phyloP scores from a whole-genome alignment of 164 flowering plant species.

The Warburgia ugandensis region DNA sequence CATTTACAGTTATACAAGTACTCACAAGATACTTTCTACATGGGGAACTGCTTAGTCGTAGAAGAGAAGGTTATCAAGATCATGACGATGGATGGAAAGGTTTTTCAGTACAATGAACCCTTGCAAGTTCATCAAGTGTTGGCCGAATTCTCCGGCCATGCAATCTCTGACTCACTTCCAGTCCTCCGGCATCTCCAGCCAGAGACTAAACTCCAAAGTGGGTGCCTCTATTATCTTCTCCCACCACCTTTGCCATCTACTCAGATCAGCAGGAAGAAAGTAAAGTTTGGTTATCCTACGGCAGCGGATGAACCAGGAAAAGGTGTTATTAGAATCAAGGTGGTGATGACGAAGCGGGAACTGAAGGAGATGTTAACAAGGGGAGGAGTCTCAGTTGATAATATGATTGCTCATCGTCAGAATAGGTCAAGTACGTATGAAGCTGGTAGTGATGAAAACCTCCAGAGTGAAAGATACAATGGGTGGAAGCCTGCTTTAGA shows the following conservation, averaged over 20 bases:
- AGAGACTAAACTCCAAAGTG: constrained; percentile 26
- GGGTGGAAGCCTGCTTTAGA: constrained; percentile 10
- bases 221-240: constrained; percentile 46
- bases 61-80: constrained; percentile 32
- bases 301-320: constrained; percentile 8
- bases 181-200: constrained; percentile 30
- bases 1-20: too few relatives aligned
- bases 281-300: constrained; percentile 13
- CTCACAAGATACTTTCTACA: constrained; percentile 18
- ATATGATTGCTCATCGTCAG: constrained; percentile 25
- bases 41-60: constrained; percentile 70
- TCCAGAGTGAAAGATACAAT: neutral
- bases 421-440: constrained; percentile 6
- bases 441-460: neutral
- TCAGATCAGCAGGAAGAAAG: too few relatives aligned
- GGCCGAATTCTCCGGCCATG: constrained; percentile 40
- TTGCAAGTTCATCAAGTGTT: constrained; percentile 42
- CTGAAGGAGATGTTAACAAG: constrained; percentile 44
- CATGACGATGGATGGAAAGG: constrained; percentile 54
- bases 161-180: constrained; percentile 29
- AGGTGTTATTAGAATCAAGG: constrained; percentile 47
- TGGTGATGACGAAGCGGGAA: constrained; percentile 57
- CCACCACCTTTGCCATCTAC: constrained; percentile 25
- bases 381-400: constrained; percentile 34
- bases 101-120: constrained; percentile 47